These are phyloP conservation scores for Thelonectria discophora DNA, from an alignment of 2,329 filamentous ascomycete species.

Conservation along the genomic window DNA sequence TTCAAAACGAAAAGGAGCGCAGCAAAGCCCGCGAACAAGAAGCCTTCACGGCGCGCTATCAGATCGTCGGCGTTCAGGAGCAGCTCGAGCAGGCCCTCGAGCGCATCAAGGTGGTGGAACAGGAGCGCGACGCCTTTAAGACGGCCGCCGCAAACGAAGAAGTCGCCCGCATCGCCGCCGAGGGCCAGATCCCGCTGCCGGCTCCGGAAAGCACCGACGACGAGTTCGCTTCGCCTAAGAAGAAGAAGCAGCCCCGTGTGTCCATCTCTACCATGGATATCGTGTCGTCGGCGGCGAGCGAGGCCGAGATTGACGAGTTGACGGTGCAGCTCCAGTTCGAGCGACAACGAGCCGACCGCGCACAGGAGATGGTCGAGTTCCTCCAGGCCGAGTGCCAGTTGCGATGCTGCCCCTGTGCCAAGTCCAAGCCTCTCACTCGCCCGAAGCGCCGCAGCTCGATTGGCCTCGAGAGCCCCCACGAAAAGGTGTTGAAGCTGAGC, in stretches of 20 bases:
- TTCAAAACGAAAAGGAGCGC: conserved; percentile 71
- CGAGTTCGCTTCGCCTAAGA: conserved; percentile 70
- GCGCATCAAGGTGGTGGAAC: conserved; percentile 71
- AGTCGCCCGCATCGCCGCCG: conserved; percentile 75
- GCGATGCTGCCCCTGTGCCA: conserved; percentile 70
- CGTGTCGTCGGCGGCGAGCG: conserved; percentile 62
- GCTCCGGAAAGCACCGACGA: conserved; percentile 61
- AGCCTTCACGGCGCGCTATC: conserved; percentile 72
- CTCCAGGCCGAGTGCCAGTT: conserved; percentile 78
- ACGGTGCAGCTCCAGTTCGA: conserved; percentile 64
- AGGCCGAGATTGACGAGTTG: conserved; percentile 68
- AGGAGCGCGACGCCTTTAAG: conserved; percentile 79
- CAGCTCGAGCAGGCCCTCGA: conserved; percentile 72
- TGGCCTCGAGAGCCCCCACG: conserved; percentile 38
- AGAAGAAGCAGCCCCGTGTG: conserved; percentile 54
- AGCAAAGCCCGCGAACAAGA: conserved; percentile 72
- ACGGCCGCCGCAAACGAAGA: conserved; percentile 77
- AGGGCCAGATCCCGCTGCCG: conserved; percentile 74
- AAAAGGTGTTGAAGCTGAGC: conserved; percentile 50
- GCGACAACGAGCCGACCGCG: conserved; percentile 71
- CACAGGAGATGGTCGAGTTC: conserved; percentile 78
- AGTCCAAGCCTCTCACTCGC: conserved; percentile 39
- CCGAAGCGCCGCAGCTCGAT: conserved; percentile 39
- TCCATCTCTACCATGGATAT: conserved; percentile 61
- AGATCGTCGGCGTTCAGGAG: conserved; percentile 71